phyloP scores from a whole-genome alignment of 179 eudicot genomes.

The Beta lomatogona region DNA sequence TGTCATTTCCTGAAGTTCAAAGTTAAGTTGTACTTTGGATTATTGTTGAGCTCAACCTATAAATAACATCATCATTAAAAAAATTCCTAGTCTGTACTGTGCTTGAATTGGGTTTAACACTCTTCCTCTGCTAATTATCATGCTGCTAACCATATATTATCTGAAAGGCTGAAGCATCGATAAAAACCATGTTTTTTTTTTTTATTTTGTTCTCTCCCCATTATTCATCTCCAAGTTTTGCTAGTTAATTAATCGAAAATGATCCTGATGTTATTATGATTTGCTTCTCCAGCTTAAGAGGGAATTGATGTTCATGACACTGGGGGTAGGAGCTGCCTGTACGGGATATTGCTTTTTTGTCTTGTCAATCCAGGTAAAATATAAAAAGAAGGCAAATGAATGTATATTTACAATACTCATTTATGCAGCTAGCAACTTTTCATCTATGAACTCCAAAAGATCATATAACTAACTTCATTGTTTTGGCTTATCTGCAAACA shows the following conservation, averaged over 20 bases:
- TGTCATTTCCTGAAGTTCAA: neutral
- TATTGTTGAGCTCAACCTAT: neutral
- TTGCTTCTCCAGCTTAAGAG: conserved; percentile 72
- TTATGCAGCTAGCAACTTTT: conserved; percentile 4
- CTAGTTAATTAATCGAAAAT: neutral
- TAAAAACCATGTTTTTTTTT: neutral
- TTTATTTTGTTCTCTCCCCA: too few species aligned
- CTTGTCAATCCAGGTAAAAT: conserved; percentile 73
- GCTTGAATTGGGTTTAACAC: neutral
- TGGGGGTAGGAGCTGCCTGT: conserved; percentile 83
- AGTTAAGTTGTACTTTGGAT: neutral
- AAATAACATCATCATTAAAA: neutral
- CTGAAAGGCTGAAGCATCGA: neutral
- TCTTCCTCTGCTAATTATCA: neutral
- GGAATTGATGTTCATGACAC: conserved; percentile 78
- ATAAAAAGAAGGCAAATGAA: neutral
- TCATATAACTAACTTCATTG: neutral
- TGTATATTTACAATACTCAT: neutral
- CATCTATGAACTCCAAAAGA: neutral
- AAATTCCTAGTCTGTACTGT: neutral
- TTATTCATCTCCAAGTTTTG: neutral
- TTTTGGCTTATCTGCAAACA: neutral
- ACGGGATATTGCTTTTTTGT: conserved; percentile 75
- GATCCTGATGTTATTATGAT: conserved; percentile 20
- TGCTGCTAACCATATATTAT: neutral